Evolutionary conservation across 768 basidiomycete species (phyloP).

Genomic region (Xerocomellus chrysenteron): DNA sequence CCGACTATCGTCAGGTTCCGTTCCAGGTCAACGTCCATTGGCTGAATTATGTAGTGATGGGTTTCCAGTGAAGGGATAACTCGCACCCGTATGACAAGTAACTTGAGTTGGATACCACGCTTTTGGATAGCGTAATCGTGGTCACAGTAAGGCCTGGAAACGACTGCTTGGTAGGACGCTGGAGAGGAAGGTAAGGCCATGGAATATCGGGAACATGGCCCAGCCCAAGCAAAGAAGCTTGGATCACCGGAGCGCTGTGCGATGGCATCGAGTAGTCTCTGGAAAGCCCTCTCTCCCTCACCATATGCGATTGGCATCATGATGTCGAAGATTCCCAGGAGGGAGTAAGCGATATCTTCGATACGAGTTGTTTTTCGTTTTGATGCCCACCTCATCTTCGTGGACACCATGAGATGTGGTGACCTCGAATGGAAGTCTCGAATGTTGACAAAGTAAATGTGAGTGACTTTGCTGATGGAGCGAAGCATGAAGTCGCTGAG

Average conservation of each 20-base stretch:
- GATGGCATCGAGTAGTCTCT: conserved; percentile 11
- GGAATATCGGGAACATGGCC: conserved; percentile 6
- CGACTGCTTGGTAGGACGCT: conserved; percentile 2
- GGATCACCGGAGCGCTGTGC: conserved; percentile 12
- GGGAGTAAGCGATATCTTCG: conserved; percentile 11
- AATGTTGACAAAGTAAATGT: background rate
- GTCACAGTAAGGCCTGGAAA: background rate
- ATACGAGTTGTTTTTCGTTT: conserved; percentile 11
- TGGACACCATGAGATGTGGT: conserved; percentile 3
- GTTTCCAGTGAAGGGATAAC: background rate
- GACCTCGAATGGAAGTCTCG: conserved; percentile 4
- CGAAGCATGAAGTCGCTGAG: conserved; percentile 6
- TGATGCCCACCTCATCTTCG: conserved; percentile 16
- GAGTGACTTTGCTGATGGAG: background rate
- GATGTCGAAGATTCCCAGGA: conserved; percentile 14
- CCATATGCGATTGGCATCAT: conserved; percentile 11
- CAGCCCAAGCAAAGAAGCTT: conserved; percentile 14
- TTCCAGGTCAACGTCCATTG: background rate
- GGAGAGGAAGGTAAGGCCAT: conserved; percentile 10
- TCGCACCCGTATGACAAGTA: background rate
- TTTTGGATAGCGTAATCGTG: conserved; percentile 11
- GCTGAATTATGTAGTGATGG: background rate
- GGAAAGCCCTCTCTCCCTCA: conserved; percentile 11
- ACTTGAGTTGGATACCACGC: conserved; percentile 10
- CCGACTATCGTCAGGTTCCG: background rate